Percentiles rank a stretch among this genome's conserved stretches.
Evolutionary conservation across 305 asterid species (phyloP).

Genomic region (Fraxinus angustifolia): DNA sequence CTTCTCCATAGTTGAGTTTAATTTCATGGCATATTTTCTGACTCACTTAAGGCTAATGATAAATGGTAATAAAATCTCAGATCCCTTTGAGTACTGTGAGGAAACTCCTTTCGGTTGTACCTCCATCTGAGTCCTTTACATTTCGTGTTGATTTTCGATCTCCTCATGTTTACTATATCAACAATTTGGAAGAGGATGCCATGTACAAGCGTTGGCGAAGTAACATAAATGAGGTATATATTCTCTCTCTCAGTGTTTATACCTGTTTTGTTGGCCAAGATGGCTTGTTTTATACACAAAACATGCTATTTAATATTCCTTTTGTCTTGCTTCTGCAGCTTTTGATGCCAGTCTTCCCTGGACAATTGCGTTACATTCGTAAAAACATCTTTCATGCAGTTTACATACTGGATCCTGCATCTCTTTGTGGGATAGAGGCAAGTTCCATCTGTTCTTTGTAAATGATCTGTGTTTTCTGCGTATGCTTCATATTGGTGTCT

Average conservation of each 20-base stretch:
- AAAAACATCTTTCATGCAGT: constrained; percentile 94
- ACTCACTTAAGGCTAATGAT: constrained; percentile 17
- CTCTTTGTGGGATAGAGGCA: constrained; percentile 87
- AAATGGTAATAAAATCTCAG: constrained; percentile 38
- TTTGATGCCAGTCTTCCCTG: constrained; percentile 98
- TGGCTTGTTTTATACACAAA: constrained; percentile 12
- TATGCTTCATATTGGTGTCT: constrained; percentile 27
- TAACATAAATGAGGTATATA: constrained; percentile 76
- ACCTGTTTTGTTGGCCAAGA: constrained; percentile 16
- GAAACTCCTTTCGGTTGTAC: constrained; percentile 77
- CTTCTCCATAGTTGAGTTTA: constrained; percentile 15
- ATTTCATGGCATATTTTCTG: constrained; percentile 19
- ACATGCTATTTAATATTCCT: not conserved
- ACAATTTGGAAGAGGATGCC: constrained; percentile 85
- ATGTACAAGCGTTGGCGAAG: constrained; percentile 97
- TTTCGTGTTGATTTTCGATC: constrained; percentile 95
- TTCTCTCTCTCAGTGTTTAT: constrained; percentile 6
- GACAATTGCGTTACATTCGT: constrained; percentile 93
- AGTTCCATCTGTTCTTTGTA: constrained; percentile 25
- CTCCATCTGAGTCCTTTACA: constrained; percentile 73
- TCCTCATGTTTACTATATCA: constrained; percentile 80
- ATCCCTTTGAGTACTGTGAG: constrained; percentile 72
- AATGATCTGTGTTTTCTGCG: constrained; percentile 2
- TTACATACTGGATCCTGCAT: constrained; percentile 84
- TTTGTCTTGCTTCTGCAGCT: constrained; percentile 43